Percentiles rank a stretch among this genome's conserved stretches.
Conservation (phyloP, 1,139 yeast genomes). For the Yamadazyma membranifaciens region DNA sequence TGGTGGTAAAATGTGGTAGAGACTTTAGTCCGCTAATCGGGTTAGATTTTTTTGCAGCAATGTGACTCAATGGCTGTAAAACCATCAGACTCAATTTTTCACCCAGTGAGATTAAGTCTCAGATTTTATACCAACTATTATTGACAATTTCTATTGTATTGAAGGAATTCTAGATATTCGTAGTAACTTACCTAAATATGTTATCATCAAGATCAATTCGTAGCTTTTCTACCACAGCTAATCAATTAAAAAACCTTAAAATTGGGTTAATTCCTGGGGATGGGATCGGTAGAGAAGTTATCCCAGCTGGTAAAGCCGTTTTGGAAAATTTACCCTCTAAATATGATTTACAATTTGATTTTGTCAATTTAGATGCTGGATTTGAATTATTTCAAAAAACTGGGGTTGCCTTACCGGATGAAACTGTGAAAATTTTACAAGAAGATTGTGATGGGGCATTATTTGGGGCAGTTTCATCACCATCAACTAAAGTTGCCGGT, state of each 20-base stretch:
- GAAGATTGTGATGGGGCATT: slow-evolving; percentile 93
- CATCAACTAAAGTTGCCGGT: slow-evolving; percentile 90
- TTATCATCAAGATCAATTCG: slow-evolving; percentile 20
- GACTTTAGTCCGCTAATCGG: not conserved
- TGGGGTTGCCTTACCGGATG: slow-evolving; percentile 93
- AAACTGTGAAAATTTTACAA: slow-evolving; percentile 78
- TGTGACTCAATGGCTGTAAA: not conserved
- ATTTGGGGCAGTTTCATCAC: slow-evolving; percentile 96
- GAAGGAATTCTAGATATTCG: no score
- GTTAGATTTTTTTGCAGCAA: not conserved
- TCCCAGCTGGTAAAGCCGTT: slow-evolving; percentile 88
- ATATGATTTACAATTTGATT: slow-evolving; percentile 77
- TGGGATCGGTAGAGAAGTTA: slow-evolving; percentile 96
- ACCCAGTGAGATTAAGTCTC: not conserved
- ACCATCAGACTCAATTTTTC: not conserved
- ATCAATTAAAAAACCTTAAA: slow-evolving; percentile 36
- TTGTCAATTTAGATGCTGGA: slow-evolving; percentile 88
- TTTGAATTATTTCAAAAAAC: slow-evolving; percentile 89
- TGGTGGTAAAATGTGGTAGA: no score
- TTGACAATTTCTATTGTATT: no score
- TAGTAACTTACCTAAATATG: no score
- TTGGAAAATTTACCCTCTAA: slow-evolving; percentile 76
- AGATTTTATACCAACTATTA: no score
- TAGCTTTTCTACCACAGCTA: slow-evolving; percentile 34
- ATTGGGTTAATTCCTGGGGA: slow-evolving; percentile 89